Conservation (phyloP, 441 rosid species). For the Daphne laureola region DNA sequence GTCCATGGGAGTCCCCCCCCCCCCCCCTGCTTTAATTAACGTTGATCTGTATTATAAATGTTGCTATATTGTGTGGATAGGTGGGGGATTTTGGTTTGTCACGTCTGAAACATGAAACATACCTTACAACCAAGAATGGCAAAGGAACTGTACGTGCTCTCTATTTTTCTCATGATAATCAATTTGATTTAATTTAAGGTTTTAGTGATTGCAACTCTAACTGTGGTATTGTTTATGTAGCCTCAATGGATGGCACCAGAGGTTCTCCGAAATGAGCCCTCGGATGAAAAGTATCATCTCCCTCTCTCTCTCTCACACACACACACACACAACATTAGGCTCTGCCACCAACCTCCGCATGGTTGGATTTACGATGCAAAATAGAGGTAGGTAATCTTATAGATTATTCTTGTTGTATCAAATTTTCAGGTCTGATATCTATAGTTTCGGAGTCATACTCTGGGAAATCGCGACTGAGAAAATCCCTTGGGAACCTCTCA, state of each 20-base stretch:
- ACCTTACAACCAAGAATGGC: conserved; percentile 69
- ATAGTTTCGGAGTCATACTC: conserved; percentile 83
- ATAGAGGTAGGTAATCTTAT: too few species aligned
- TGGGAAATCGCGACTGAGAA: conserved; percentile 97
- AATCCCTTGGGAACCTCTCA: conserved; percentile 95
- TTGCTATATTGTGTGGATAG: conserved; percentile 29
- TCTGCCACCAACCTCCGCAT: not conserved
- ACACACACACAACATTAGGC: not conserved
- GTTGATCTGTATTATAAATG: not conserved
- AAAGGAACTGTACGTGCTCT: conserved; percentile 74
- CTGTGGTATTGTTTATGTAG: conserved; percentile 29
- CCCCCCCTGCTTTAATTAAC: not conserved
- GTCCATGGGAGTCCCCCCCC: too few species aligned
- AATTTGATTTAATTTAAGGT: too few species aligned
- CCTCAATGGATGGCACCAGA: conserved; percentile 99
- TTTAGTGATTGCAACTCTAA: not conserved
- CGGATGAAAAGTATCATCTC: conserved; percentile 76
- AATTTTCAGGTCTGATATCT: conserved; percentile 69
- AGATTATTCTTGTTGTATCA: conserved; percentile 14
- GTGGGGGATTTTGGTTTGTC: conserved; percentile 97
- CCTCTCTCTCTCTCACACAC: not conserved
- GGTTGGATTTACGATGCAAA: too few species aligned
- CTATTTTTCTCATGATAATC: conserved; percentile 3
- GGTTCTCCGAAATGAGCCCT: conserved; percentile 84
- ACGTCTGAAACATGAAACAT: conserved; percentile 81